A percentile compares a stretch with the other conserved stretches of the same genome.
phyloP scores from a whole-genome alignment of 768 basidiomycete genomes.

The Calocybe cyanea region DNA sequence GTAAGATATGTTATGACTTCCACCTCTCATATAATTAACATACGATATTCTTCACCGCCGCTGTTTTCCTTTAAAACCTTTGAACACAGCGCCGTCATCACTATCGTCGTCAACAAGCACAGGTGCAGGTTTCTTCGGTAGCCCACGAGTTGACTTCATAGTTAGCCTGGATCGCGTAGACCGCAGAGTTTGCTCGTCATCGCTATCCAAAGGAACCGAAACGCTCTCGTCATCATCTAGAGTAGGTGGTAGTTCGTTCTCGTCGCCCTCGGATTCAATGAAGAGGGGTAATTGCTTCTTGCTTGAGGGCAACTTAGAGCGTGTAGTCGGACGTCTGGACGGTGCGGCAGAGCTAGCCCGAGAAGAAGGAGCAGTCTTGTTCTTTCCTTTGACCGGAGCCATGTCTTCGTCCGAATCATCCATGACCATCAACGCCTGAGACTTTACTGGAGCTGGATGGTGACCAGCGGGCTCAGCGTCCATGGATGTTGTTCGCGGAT shows the following conservation, averaged over 20 bases:
- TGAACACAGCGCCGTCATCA: slow-evolving; percentile 69
- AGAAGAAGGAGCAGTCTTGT: slow-evolving; percentile 23
- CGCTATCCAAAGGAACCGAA: slow-evolving; percentile 14
- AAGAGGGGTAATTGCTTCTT: slow-evolving; percentile 45
- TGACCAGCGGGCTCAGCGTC: slow-evolving; percentile 13
- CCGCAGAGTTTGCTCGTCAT: slow-evolving; percentile 25
- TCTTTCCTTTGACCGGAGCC: slow-evolving; percentile 15
- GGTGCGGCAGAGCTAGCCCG: slow-evolving; percentile 21
- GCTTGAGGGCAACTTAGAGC: slow-evolving; percentile 22
- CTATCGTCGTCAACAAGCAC: slow-evolving; percentile 62
- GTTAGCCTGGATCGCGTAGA: slow-evolving; percentile 22
- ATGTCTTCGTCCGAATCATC: slow-evolving; percentile 32
- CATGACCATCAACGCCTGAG: slow-evolving; percentile 23
- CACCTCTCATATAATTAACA: slow-evolving; percentile 2
- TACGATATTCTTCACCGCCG: slow-evolving; percentile 7
- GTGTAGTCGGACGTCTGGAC: slow-evolving; percentile 15
- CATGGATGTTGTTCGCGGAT: slow-evolving; percentile 15
- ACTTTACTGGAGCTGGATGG: slow-evolving; percentile 19
- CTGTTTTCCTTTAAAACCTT: slow-evolving; percentile 45
- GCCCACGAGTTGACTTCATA: slow-evolving; percentile 20
- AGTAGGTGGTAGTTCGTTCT: slow-evolving; percentile 16
- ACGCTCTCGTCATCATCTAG: slow-evolving; percentile 23
- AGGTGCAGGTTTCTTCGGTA: slow-evolving; percentile 28
- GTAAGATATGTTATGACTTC: background rate
- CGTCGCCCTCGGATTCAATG: slow-evolving; percentile 44